Base-by-base conservation (phyloP, 2,329 filamentous ascomycete species). In the Xylaria sp. region DNA sequence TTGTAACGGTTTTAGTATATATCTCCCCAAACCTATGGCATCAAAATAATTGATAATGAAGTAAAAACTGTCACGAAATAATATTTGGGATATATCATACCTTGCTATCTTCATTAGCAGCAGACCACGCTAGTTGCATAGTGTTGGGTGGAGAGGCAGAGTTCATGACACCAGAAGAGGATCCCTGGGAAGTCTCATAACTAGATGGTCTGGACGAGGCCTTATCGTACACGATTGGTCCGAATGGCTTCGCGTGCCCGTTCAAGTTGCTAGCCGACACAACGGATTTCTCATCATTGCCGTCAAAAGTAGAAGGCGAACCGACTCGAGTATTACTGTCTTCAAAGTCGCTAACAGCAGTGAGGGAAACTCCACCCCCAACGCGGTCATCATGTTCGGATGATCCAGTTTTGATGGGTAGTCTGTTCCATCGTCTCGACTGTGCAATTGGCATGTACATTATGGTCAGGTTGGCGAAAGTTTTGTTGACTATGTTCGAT, bases 341-440 rank as follows among this genome's bases (percentile, higher is more conserved):
- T 8, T 58, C 62, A 29, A 13, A 3, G 27, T 63, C 51, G 10
- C 60, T 69, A 5, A 10, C 25, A n/a, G 59, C 55, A 54, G 59
- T 60, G 12, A 71, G 66, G 2, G 63, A 64, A 3, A 60, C 69
- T 2, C 69, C 69, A 4, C 69, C 69, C 9, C 69, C 66, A n/a
- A 32, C 59, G 25, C 53, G 61, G 23, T 61, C 50, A 21, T 69
- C 63, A 2, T 47, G 27, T 16, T 71, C 69, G 3, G 69, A 71
- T 16, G 60, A 47, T 23, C 55, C 69, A 6, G 62, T 42, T 3
- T 53, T 35, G 5, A 69, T 53, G 2, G 61, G 65, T 3, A 21
- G n/a, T 32, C 61, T 29, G n/a, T 65, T 68, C 61, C 61, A 68
- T 4, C 68, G 60, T 1, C n/a, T 27, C 6, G 67, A 64, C 13